These are phyloP conservation scores for Scedosporium aurantiacum DNA, from an alignment of 2,329 filamentous ascomycete genomes.

Conservation along the genomic window DNA sequence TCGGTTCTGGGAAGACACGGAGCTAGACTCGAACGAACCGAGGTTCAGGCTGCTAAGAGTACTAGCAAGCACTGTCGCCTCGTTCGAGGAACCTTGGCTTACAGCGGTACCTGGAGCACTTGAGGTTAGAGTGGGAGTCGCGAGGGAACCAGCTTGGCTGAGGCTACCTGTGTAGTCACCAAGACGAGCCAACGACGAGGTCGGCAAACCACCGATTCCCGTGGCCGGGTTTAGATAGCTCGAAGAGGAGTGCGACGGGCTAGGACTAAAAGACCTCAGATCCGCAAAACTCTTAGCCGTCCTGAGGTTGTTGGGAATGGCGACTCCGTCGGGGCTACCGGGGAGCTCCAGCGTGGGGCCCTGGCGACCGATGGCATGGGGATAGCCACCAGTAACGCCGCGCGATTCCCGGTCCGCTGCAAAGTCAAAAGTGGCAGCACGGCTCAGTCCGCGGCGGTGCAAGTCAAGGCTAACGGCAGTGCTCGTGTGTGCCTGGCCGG, in stretches of 20 bases:
- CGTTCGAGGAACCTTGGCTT: constrained; percentile 26
- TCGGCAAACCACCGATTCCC: constrained; percentile 44
- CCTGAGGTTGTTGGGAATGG: constrained; percentile 68
- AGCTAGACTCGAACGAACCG: constrained; percentile 37
- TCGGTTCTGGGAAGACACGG: constrained; percentile 24
- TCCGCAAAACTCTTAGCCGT: constrained; percentile 96
- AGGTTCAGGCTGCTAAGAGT: constrained; percentile 40
- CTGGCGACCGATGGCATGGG: constrained; percentile 64
- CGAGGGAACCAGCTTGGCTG: constrained; percentile 22
- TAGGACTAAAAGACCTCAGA: constrained; percentile 87
- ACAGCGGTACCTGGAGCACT: constrained; percentile 22
- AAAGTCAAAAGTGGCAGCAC: constrained; percentile 96
- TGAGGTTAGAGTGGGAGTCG: constrained; percentile 21
- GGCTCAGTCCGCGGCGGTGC: constrained; percentile 74
- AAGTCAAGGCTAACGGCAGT: constrained; percentile 61
- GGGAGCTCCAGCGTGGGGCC: constrained; percentile 78
- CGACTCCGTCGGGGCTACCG: constrained; percentile 57
- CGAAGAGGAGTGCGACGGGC: constrained; percentile 72
- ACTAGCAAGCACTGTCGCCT: constrained; percentile 25
- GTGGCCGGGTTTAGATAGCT: constrained; percentile 49
- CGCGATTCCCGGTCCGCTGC: constrained; percentile 65
- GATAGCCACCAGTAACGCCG: constrained; percentile 55
- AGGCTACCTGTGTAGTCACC: constrained; percentile 32
- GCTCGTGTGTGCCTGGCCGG: constrained; percentile 43
- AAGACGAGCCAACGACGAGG: constrained; percentile 26